phyloP scores from a whole-genome alignment of 108 stramenopile genomes.

The Aurantiochytrium sp. region DNA sequence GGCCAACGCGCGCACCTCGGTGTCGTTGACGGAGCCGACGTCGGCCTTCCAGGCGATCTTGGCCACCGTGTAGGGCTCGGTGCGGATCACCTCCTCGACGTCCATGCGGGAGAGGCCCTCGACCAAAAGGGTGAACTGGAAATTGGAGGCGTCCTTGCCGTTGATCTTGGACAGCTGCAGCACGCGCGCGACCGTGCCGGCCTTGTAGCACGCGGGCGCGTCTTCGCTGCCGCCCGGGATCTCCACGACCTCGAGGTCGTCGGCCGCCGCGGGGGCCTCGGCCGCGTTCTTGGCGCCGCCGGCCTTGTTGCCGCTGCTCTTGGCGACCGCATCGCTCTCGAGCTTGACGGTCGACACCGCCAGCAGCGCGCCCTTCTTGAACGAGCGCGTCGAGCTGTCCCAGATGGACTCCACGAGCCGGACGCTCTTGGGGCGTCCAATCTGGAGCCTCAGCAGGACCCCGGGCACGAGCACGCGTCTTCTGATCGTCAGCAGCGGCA shows the following conservation, averaged over 20 bases:
- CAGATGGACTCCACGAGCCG: constrained; percentile 19
- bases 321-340: background rate
- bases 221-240: background rate
- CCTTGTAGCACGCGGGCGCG: background rate
- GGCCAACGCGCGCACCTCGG: background rate
- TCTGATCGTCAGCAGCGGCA: constrained; percentile 21
- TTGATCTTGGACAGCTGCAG: constrained; percentile 15
- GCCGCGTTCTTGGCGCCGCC: background rate
- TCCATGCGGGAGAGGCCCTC: constrained; percentile 20
- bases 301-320: too few species aligned
- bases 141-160: background rate
- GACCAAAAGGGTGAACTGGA: background rate
- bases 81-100: background rate
- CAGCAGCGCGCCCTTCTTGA: constrained; percentile 26
- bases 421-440: constrained; percentile 9
- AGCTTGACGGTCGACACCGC: constrained; percentile 6
- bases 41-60: constrained; percentile 1
- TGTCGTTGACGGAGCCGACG: background rate
- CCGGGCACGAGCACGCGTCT: constrained; percentile 3
- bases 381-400: background rate
- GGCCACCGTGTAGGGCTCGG: background rate
- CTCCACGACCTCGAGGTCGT: background rate
- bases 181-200: constrained; percentile 6
- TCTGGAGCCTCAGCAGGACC: constrained; percentile 26
- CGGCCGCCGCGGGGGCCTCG: background rate